phyloP scores from a whole-genome alignment of 371 early-diverging fungal species.

The Rhizopus delemar region DNA sequence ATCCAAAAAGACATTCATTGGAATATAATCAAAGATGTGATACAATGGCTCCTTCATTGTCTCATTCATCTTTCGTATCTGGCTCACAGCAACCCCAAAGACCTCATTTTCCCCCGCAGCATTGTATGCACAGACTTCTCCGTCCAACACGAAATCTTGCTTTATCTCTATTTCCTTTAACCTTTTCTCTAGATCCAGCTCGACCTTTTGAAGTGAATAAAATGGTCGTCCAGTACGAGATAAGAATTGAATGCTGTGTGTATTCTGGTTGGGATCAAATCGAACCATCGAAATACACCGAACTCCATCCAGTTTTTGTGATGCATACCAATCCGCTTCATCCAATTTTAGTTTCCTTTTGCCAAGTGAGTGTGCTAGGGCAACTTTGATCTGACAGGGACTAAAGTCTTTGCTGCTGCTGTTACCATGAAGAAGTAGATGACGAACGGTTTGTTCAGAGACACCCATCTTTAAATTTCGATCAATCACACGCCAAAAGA shows the following conservation, averaged over 20 bases:
- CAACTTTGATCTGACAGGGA: background rate
- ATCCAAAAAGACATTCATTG: conserved; percentile 31
- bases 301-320: conserved; percentile 64
- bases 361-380: background rate
- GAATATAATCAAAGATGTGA: conserved; percentile 59
- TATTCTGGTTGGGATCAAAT: background rate
- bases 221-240: conserved; percentile 56
- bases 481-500: conserved; percentile 55
- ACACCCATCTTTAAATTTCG: conserved; percentile 60
- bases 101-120: conserved; percentile 26
- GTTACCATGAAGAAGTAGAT: conserved; percentile 20
- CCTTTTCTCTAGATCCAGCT: conserved; percentile 30
- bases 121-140: conserved; percentile 56
- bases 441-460: conserved; percentile 37
- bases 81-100: conserved; percentile 31
- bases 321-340: conserved; percentile 45
- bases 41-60: conserved; percentile 47
- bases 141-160: conserved; percentile 49
- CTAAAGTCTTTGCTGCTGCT: background rate
- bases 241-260: conserved; percentile 33
- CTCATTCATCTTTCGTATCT: conserved; percentile 32
- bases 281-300: conserved; percentile 53
- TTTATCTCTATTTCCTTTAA: conserved; percentile 6
- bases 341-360: background rate
- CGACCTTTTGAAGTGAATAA: conserved; percentile 36